phyloP scores from a whole-genome alignment of 2,329 filamentous ascomycete species.

The Colletotrichum scovillei region DNA sequence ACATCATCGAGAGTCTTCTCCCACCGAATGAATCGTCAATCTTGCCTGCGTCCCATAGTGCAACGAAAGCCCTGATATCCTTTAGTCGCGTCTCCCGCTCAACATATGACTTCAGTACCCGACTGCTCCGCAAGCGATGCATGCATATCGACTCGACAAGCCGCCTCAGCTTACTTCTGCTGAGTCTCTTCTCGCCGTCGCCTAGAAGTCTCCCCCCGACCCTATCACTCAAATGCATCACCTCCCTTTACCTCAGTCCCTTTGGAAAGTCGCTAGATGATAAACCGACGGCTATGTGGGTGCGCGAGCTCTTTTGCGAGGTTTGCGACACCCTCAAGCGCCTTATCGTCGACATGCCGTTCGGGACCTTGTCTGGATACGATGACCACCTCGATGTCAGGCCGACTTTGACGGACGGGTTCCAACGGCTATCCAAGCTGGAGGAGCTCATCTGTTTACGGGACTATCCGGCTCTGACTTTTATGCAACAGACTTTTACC shows the following conservation, averaged over 20 bases:
- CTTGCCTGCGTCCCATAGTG: slow-evolving; percentile 50
- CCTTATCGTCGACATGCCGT: slow-evolving; percentile 61
- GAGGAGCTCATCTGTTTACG: slow-evolving; percentile 61
- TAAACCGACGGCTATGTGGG: slow-evolving; percentile 51
- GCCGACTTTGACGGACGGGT: slow-evolving; percentile 56
- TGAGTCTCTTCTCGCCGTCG: slow-evolving; percentile 42
- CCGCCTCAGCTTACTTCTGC: slow-evolving; percentile 48
- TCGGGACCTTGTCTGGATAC: slow-evolving; percentile 53
- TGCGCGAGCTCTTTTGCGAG: slow-evolving; percentile 55
- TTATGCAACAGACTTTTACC: slow-evolving; percentile 42
- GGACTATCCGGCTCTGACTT: slow-evolving; percentile 56
- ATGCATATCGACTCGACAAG: slow-evolving; percentile 54
- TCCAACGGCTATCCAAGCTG: slow-evolving; percentile 53
- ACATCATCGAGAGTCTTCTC: slow-evolving; percentile 49
- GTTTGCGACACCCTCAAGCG: slow-evolving; percentile 53
- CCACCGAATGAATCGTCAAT: slow-evolving; percentile 45
- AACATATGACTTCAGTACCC: slow-evolving; percentile 53
- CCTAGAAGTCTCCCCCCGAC: not conserved
- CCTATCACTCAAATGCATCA: slow-evolving; percentile 47
- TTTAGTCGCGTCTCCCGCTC: slow-evolving; percentile 56
- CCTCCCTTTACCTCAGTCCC: slow-evolving; percentile 54
- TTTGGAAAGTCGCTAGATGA: slow-evolving; percentile 52
- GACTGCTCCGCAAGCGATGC: slow-evolving; percentile 57
- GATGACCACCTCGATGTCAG: slow-evolving; percentile 55
- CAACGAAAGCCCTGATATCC: slow-evolving; percentile 56